A percentile compares a stretch with the other conserved stretches of the same genome.
phyloP scores from a whole-genome alignment of 2,329 filamentous ascomycete species.

The Neophaeococcomyces aloes region DNA sequence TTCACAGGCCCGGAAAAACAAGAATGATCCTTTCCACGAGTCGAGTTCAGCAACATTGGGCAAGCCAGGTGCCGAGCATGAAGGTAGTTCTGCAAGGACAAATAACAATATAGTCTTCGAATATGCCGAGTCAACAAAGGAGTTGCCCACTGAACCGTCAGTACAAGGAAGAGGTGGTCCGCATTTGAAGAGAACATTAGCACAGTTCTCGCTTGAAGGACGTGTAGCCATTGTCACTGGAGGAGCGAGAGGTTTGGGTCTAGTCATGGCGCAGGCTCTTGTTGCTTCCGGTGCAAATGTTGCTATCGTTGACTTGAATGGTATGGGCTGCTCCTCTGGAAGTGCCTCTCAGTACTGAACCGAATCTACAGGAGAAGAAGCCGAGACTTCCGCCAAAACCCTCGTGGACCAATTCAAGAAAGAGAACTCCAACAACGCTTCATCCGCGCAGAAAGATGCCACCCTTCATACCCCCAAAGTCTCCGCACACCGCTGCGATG shows the following conservation, averaged over 20 bases:
- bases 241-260: constrained; percentile 74
- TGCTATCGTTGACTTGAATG: constrained; percentile 88
- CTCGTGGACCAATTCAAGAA: constrained; percentile 65
- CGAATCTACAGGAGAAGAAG: constrained; percentile 60
- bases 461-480: constrained; percentile 60
- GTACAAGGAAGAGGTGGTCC: constrained; percentile 67
- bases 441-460: constrained; percentile 10
- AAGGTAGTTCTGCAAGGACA: constrained; percentile 66
- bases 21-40: constrained; percentile 20
- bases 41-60: constrained; percentile 23
- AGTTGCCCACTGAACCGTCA: constrained; percentile 60
- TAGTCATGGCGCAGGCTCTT: constrained; percentile 88
- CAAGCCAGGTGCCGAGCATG: constrained; percentile 31
- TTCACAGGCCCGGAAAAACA: constrained; percentile 10
- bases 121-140: constrained; percentile 58
- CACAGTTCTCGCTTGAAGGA: constrained; percentile 75
- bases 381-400: constrained; percentile 61
- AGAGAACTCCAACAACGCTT: constrained; percentile 55
- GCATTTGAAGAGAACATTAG: constrained; percentile 75
- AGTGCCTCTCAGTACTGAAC: not conserved
- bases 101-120: constrained; percentile 67
- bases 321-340: constrained; percentile 34
- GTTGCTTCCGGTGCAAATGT: constrained; percentile 80
- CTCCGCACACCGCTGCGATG: constrained; percentile 83
- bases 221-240: constrained; percentile 80